phyloP scores from a whole-genome alignment of 805 yeast genomes.

The Saccharomycopsis javanensis region DNA sequence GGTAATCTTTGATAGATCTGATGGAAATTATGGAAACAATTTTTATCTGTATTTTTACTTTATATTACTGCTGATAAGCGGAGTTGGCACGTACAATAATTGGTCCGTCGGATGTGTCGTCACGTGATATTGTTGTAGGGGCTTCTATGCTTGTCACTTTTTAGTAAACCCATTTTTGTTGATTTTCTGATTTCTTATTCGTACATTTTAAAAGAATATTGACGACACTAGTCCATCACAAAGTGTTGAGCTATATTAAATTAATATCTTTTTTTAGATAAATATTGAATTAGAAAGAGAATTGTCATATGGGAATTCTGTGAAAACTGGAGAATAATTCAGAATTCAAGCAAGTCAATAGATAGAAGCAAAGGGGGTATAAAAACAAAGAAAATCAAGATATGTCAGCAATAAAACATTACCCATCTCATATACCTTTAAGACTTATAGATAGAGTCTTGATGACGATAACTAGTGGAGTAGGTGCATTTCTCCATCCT shows the following conservation, averaged over 20 bases:
- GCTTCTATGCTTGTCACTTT: too few relatives aligned
- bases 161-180: neutral
- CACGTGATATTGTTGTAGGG: too few relatives aligned
- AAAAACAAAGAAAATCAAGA: neutral
- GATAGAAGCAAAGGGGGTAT: neutral
- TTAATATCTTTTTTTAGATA: too few relatives aligned
- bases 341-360: neutral
- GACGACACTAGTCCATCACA: too few relatives aligned
- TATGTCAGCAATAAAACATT: conserved; percentile 23
- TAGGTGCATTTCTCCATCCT: conserved; percentile 71
- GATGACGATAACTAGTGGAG: conserved; percentile 62
- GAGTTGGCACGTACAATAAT: too few relatives aligned
- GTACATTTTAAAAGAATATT: neutral
- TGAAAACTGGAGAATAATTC: too few relatives aligned
- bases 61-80: neutral
- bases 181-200: too few relatives aligned
- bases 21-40: neutral
- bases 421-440: conserved; percentile 75
- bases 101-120: too few relatives aligned
- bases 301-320: too few relatives aligned
- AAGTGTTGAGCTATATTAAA: neutral
- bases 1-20: neutral
- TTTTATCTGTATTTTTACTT: neutral
- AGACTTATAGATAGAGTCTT: conserved; percentile 49
- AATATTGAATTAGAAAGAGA: too few relatives aligned